A percentile compares a stretch with the other conserved stretches of the same genome.
phyloP scores from a whole-genome alignment of 345 rosid species.

The Eutrema japonicum region DNA sequence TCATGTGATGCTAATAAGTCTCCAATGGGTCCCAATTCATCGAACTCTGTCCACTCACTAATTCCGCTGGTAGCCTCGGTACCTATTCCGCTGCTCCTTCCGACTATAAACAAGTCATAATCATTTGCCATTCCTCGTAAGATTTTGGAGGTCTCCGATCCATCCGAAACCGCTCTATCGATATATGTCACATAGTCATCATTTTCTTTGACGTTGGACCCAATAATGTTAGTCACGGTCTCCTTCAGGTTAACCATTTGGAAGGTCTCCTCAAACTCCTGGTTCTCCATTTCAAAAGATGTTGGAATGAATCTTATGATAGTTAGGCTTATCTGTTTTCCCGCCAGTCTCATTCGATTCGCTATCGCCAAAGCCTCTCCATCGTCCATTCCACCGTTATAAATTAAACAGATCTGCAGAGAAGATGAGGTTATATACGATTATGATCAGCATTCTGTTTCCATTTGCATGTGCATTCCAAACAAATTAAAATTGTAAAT shows the following conservation, averaged over 20 bases:
- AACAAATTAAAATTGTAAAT: background rate
- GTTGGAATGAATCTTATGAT: constrained; percentile 41
- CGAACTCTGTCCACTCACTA: constrained; percentile 60
- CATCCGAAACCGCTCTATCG: constrained; percentile 44
- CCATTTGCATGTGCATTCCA: background rate
- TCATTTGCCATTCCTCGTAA: constrained; percentile 43
- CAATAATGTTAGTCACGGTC: constrained; percentile 8
- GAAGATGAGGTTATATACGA: constrained; percentile 4
- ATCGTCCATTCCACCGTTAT: constrained; percentile 50
- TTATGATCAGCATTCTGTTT: background rate
- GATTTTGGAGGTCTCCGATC: constrained; percentile 46
- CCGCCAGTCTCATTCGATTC: constrained; percentile 36
- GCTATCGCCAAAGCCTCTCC: constrained; percentile 48
- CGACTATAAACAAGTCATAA: constrained; percentile 53
- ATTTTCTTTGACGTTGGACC: constrained; percentile 10
- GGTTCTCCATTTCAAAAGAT: constrained; percentile 14
- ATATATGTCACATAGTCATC: constrained; percentile 28
- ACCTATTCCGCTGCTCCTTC: constrained; percentile 46
- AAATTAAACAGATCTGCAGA: constrained; percentile 44
- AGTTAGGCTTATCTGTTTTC: constrained; percentile 31
- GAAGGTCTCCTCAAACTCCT: constrained; percentile 22
- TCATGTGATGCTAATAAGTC: constrained; percentile 63
- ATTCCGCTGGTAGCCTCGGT: constrained; percentile 50
- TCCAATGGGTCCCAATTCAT: constrained; percentile 63
- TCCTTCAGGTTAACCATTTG: constrained; percentile 40